Evolutionary conservation across 106 monocot genomes (phyloP).

Genomic region (Dendrobium huoshanense): DNA sequence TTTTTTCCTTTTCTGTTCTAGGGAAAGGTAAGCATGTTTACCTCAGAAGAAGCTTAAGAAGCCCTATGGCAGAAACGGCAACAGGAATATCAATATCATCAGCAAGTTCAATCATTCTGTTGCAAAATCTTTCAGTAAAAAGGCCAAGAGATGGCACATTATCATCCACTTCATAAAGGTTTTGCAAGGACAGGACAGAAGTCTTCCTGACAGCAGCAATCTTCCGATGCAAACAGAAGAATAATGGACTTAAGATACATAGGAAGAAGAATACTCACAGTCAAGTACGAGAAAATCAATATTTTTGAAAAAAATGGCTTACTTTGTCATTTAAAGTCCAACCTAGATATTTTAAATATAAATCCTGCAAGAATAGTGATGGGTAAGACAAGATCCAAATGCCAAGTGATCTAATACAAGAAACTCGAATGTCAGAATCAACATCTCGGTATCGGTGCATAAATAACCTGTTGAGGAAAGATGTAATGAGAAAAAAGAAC

Average conservation of each 20-base stretch:
- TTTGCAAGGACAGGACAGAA: slow-evolving; percentile 73
- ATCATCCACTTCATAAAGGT: slow-evolving; percentile 84
- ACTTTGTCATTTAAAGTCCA: slow-evolving; percentile 99
- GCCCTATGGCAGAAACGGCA: slow-evolving; percentile 84
- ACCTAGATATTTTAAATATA: slow-evolving; percentile 93
- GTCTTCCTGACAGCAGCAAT: slow-evolving; percentile 84
- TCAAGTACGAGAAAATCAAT: neutral
- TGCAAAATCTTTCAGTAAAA: slow-evolving; percentile 92
- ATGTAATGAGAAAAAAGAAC: neutral
- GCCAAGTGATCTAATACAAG: slow-evolving; percentile 86
- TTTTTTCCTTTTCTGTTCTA: neutral
- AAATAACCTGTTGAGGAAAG: slow-evolving; percentile 52
- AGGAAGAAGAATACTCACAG: neutral
- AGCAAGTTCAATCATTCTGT: slow-evolving; percentile 95
- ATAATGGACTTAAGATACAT: slow-evolving; percentile 6
- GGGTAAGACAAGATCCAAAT: slow-evolving; percentile 91
- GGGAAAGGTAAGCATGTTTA: slow-evolving; percentile 4
- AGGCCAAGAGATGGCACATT: slow-evolving; percentile 96
- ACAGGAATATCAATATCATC: slow-evolving; percentile 94
- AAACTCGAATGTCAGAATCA: slow-evolving; percentile 84
- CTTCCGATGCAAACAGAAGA: slow-evolving; percentile 34
- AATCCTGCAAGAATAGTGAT: slow-evolving; percentile 93
- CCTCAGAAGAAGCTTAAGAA: slow-evolving; percentile 87
- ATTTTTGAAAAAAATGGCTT: slow-evolving; percentile 11
- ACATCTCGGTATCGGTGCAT: slow-evolving; percentile 97